Evolutionary conservation across 2,329 filamentous ascomycete genomes (phyloP).

Genomic region (Mycosphaerella arachidis): DNA sequence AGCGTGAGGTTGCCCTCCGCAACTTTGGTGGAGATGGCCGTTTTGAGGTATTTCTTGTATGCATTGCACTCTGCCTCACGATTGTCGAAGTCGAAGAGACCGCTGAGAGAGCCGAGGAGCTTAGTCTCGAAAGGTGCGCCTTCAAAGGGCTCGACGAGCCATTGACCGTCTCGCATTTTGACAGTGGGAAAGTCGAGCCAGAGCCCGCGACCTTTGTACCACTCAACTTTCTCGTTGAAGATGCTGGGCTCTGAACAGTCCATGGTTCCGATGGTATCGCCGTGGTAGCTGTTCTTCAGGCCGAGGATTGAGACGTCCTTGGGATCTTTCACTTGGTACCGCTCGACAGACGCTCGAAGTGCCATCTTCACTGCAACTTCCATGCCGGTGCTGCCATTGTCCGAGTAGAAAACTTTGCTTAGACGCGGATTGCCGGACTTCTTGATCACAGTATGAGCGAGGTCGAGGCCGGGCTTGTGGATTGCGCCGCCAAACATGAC

Average conservation of each 20-base stretch:
- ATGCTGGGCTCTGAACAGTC: constrained; percentile 72
- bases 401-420: constrained; percentile 71
- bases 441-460: constrained; percentile 62
- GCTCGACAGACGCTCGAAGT: constrained; percentile 60
- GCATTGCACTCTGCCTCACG: constrained; percentile 16
- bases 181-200: constrained; percentile 79
- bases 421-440: constrained; percentile 61
- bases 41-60: constrained; percentile 35
- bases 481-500: constrained; percentile 81
- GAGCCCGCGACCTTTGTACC: constrained; percentile 71
- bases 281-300: constrained; percentile 76
- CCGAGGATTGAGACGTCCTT: constrained; percentile 59
- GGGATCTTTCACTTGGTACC: constrained; percentile 52
- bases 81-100: constrained; percentile 56
- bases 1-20: constrained; percentile 56
- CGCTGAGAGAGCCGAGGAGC: constrained; percentile 47
- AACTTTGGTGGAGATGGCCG: constrained; percentile 48
- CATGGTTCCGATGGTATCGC: constrained; percentile 86
- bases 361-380: constrained; percentile 87
- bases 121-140: constrained; percentile 35
- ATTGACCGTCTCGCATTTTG: constrained; percentile 60
- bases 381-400: constrained; percentile 78
- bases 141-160: constrained; percentile 57
- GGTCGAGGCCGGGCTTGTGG: constrained; percentile 69
- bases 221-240: constrained; percentile 79